A percentile compares a stretch with the other conserved stretches of the same genome.
Conservation (phyloP, 75 land plant genomes). For the Larix kaempferi region DNA sequence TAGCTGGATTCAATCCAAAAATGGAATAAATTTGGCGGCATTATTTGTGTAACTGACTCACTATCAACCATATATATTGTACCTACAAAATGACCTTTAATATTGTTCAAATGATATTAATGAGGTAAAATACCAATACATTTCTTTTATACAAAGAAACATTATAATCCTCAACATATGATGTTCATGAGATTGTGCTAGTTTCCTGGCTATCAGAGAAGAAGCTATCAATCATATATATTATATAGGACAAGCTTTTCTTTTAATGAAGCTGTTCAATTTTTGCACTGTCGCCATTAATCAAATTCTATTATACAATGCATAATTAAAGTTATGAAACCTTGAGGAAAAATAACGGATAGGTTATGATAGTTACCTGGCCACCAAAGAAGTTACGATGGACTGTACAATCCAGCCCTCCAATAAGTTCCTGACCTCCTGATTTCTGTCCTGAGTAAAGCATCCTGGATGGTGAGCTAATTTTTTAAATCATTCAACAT, state of each 20-base stretch:
- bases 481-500: constrained; percentile 10
- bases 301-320: not conserved
- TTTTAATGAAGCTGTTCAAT: too few species aligned
- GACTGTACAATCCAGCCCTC: constrained; percentile 92
- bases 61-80: not conserved
- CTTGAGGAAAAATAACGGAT: not conserved
- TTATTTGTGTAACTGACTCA: not conserved
- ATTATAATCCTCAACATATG: too few species aligned
- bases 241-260: too few species aligned
- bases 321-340: not conserved
- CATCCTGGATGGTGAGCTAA: not conserved
- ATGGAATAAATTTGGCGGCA: not conserved
- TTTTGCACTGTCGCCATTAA: too few species aligned
- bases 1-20: constrained; percentile 44
- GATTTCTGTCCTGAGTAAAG: constrained; percentile 69
- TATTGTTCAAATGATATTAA: too few species aligned
- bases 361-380: constrained; percentile 50
- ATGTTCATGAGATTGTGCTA: not conserved
- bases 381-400: constrained; percentile 97
- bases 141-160: too few species aligned
- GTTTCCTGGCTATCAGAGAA: constrained; percentile 94
- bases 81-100: not conserved
- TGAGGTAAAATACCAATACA: too few species aligned
- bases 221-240: too few species aligned
- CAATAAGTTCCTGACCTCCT: constrained; percentile 93